Conservation (phyloP, 805 yeast species). For the Lachancea waltii region DNA sequence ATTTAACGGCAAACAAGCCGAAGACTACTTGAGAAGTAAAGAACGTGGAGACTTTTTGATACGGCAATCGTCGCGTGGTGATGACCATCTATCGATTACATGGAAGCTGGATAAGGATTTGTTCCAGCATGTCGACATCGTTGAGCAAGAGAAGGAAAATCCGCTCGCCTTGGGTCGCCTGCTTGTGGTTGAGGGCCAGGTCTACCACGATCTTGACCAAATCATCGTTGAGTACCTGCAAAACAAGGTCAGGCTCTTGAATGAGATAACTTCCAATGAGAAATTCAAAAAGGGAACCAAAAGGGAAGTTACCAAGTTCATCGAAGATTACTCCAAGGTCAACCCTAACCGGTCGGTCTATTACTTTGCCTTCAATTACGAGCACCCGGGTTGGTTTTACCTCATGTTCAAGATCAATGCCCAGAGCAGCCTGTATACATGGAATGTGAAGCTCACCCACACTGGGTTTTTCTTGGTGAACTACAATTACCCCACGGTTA, state of each 20-base stretch:
- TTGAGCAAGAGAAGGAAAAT: slow-evolving; percentile 63
- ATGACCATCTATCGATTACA: slow-evolving; percentile 82
- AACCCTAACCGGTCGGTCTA: slow-evolving; percentile 87
- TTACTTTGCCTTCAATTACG: slow-evolving; percentile 84
- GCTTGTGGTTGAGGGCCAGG: slow-evolving; percentile 58
- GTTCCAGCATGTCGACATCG: slow-evolving; percentile 85
- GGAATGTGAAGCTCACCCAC: slow-evolving; percentile 90
- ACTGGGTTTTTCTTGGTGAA: slow-evolving; percentile 77
- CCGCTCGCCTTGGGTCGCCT: slow-evolving; percentile 54
- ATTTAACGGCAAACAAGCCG: slow-evolving; percentile 82
- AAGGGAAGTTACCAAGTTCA: slow-evolving; percentile 77
- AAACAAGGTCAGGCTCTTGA: slow-evolving; percentile 74
- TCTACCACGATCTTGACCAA: slow-evolving; percentile 87
- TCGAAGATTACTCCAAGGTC: slow-evolving; percentile 83
- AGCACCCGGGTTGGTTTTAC: slow-evolving; percentile 89
- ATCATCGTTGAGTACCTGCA: slow-evolving; percentile 81
- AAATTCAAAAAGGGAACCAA: slow-evolving; percentile 76
- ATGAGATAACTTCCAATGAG: slow-evolving; percentile 78
- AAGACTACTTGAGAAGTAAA: slow-evolving; percentile 82
- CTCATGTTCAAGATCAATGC: slow-evolving; percentile 79
- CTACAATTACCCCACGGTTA: slow-evolving; percentile 84
- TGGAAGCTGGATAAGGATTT: slow-evolving; percentile 92
- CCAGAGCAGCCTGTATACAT: slow-evolving; percentile 59
- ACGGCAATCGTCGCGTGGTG: slow-evolving; percentile 89
- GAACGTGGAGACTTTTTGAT: slow-evolving; percentile 89